These are phyloP conservation scores for Penicillium daleae DNA, from an alignment of 495 filamentous ascomycete species.

Conservation along the genomic window DNA sequence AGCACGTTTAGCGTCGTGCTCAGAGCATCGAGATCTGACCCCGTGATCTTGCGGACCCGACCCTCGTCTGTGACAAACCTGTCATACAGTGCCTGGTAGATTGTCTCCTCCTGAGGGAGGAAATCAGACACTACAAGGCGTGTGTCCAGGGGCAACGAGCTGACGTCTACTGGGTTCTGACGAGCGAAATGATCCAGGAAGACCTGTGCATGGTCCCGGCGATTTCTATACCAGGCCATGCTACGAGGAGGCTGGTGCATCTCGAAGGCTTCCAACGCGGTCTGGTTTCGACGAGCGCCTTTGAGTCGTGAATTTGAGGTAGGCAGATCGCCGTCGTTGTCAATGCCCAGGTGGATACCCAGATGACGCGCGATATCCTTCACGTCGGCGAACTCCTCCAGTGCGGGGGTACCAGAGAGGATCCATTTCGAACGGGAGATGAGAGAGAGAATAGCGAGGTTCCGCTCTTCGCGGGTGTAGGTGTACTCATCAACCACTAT, in stretches of 20 bases:
- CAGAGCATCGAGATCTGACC: slow-evolving; percentile 33
- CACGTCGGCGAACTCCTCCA: slow-evolving; percentile 61
- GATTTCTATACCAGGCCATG: slow-evolving; percentile 54
- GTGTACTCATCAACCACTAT: slow-evolving; percentile 73
- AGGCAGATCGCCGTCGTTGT: slow-evolving; percentile 47
- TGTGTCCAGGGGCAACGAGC: slow-evolving; percentile 42
- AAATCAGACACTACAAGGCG: slow-evolving; percentile 43
- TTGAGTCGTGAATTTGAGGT: slow-evolving; percentile 39
- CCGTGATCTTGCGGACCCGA: slow-evolving; percentile 34
- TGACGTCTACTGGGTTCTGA: slow-evolving; percentile 53
- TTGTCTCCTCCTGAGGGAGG: slow-evolving; percentile 44
- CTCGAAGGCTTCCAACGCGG: slow-evolving; percentile 53
- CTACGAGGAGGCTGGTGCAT: slow-evolving; percentile 47
- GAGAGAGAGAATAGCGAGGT: slow-evolving; percentile 36
- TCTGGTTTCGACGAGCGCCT: slow-evolving; percentile 24
- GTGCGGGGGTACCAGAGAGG: slow-evolving; percentile 66
- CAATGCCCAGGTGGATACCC: slow-evolving; percentile 56
- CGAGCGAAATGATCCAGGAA: slow-evolving; percentile 60
- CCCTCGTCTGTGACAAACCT: slow-evolving; percentile 48
- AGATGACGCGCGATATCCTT: slow-evolving; percentile 60
- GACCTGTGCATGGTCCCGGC: slow-evolving; percentile 51
- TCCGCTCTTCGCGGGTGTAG: slow-evolving; percentile 49
- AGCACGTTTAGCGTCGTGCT: slow-evolving; percentile 43
- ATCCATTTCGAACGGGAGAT: slow-evolving; percentile 63
- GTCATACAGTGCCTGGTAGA: slow-evolving; percentile 53